Evolutionary conservation across 2,329 filamentous ascomycete genomes (phyloP).

Genomic region (Penicillium aurantiogriseum): DNA sequence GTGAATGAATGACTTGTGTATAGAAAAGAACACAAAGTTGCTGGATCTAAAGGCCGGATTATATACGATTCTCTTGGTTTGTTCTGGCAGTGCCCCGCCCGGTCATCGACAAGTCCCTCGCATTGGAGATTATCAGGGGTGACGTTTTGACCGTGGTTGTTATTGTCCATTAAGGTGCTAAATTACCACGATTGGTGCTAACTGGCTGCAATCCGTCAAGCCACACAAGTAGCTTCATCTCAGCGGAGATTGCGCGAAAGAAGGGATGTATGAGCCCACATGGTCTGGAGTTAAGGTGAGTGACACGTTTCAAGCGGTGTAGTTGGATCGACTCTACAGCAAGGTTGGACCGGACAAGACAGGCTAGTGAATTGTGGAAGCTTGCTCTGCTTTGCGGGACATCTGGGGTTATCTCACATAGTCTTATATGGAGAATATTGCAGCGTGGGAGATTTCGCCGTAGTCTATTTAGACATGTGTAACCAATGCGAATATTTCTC

Average conservation of each 20-base stretch:
- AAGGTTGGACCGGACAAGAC: background rate
- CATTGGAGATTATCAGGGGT: conserved; percentile 15
- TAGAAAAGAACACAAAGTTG: background rate
- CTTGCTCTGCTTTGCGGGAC: background rate
- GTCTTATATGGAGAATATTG: background rate
- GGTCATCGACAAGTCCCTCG: conserved; percentile 15
- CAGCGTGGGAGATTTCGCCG: background rate
- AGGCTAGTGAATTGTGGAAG: background rate
- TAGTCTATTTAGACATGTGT: background rate
- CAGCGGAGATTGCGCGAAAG: conserved; percentile 2
- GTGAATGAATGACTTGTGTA: conserved; percentile 22
- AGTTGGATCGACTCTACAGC: background rate
- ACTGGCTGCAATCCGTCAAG: conserved; percentile 1
- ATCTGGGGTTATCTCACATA: background rate
- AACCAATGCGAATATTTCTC: background rate
- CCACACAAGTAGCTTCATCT: conserved; percentile 2
- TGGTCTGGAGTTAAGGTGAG: conserved; percentile 9
- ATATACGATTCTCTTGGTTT: conserved; percentile 23
- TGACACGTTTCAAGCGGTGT: background rate
- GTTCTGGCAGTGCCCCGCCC: conserved; percentile 16
- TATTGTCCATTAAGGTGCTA: conserved; percentile 3
- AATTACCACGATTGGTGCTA: conserved; percentile 13
- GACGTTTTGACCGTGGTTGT: conserved; percentile 6
- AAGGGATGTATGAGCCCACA: conserved; percentile 18
- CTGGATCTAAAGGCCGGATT: conserved; percentile 12